Evolutionary conservation across 1,284 basidiomycete genomes (phyloP), one percentile per base, ranked within the genome.

Genomic region (Cryptococcus jaspeensis): DNA sequence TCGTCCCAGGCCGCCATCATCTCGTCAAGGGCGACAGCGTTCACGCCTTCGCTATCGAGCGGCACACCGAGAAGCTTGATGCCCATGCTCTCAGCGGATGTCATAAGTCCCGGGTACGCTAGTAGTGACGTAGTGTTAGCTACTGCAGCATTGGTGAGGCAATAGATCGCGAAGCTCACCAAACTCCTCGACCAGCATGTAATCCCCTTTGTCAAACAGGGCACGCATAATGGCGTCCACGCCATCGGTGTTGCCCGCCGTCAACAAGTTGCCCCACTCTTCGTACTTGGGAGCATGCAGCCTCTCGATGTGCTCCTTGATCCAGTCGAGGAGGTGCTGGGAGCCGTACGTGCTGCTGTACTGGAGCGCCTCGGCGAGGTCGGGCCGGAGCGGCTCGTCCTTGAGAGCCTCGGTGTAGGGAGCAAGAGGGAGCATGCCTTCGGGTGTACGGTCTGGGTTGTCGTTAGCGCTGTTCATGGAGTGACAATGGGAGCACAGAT

Each of bases 31-130:
- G 78, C 81, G 49, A 81, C 79, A 16, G 83, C 79, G 25, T 81
- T 78, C 81, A 90, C 84, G 20, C 89, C 89, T 61, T 87, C 81
- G 2, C 75, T 77, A 68, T 92, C 89, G 79, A 89, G 85, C 5
- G 81, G 79, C 5, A 91, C 80, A 5, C 85, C 79, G 2, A 87
- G 80, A 13, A 83, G 77, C 20, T 73, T 74, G 36, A 87, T 72
- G 25, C 81, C 81, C 56, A 79, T 77, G 3, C 87, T 85, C 25
- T 66, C 56, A 39, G 78, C 76, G 12, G 75, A 66, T 6, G 78
- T 74, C 1, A 84, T 49, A 0, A 81, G 78, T 40, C 81, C 84
- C 2, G 87, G 84, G 67, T 88, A 90, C 0, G 68, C 70, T 68
- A 50, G 20, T 5, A 8, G 32, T n/a, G 38, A 39, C 32, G 28